Conservation (phyloP, 192 early-diverging fungal genomes). For the Podila epigama region DNA sequence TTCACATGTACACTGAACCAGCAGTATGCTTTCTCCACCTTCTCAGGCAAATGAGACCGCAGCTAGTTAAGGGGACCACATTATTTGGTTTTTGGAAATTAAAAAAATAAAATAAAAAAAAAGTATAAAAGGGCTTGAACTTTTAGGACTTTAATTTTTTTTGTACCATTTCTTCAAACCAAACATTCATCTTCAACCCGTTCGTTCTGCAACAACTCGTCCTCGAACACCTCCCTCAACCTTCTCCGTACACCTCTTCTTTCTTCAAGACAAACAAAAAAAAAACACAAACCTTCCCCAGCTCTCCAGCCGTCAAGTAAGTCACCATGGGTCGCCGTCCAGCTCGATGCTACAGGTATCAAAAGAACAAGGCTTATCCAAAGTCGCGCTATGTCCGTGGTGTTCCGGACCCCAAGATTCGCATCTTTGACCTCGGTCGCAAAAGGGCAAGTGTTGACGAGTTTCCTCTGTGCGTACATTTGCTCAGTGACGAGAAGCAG, state of each 20-base stretch:
- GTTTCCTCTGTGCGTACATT: conserved; percentile 97
- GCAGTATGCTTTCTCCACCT: too few relatives aligned
- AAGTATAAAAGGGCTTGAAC: too few relatives aligned
- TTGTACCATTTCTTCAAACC: too few relatives aligned
- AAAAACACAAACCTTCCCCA: neutral
- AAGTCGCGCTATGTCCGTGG: conserved; percentile 99
- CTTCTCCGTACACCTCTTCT: neutral
- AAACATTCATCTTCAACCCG: neutral
- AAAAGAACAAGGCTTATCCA: conserved; percentile 99
- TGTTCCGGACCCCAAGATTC: conserved; percentile 99
- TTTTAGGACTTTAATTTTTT: too few relatives aligned
- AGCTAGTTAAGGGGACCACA: too few relatives aligned
- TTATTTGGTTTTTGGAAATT: too few relatives aligned
- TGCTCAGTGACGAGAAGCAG: conserved; percentile 97
- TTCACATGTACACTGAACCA: too few relatives aligned
- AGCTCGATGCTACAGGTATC: conserved; percentile 98
- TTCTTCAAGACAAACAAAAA: neutral
- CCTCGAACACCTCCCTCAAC: neutral
- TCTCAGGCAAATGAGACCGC: too few relatives aligned
- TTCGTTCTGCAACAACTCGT: neutral
- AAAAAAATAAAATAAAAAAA: too few relatives aligned
- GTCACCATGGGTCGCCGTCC: conserved; percentile 97
- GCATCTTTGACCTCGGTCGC: conserved; percentile 96
- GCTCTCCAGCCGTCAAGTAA: too few relatives aligned
- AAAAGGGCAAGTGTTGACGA: conserved; percentile 99